phyloP scores from a whole-genome alignment of 2,329 filamentous ascomycete genomes.

The Colletotrichum sublineola region DNA sequence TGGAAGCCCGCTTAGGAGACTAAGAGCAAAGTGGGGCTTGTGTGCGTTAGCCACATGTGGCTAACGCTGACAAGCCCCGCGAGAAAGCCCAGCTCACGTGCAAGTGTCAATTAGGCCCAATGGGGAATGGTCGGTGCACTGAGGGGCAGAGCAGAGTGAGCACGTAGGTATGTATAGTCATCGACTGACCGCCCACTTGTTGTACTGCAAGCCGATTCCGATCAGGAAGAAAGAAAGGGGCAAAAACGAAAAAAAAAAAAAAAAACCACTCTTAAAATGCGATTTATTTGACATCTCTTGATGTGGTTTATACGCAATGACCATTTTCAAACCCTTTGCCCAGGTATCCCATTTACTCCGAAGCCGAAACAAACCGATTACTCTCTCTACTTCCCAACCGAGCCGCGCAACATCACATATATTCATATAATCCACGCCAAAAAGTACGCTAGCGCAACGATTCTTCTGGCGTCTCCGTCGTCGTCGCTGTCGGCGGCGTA shows the following conservation, averaged over 20 bases:
- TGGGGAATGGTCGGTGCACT: not conserved
- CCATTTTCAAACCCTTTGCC: not conserved
- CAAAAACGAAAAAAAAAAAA: not conserved
- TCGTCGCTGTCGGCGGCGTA: constrained; percentile 58
- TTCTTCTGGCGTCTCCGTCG: constrained; percentile 45
- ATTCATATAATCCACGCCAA: too few relatives aligned
- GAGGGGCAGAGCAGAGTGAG: not conserved
- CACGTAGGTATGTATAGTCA: too few relatives aligned
- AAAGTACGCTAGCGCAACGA: not conserved
- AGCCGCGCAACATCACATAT: constrained; percentile 19
- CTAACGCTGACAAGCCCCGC: constrained; percentile 12
- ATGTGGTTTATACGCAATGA: not conserved
- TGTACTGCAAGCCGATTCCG: too few relatives aligned
- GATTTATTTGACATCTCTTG: not conserved
- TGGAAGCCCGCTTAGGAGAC: constrained; percentile 53
- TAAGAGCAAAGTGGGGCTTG: constrained; percentile 49
- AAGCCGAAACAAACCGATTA: constrained; percentile 23
- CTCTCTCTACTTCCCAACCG: not conserved
- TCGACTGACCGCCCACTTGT: not conserved
- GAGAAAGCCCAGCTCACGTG: constrained; percentile 31
- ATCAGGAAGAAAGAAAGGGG: too few relatives aligned
- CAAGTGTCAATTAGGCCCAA: not conserved
- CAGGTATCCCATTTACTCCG: constrained; percentile 41
- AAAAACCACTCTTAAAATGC: not conserved
- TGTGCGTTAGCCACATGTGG: constrained; percentile 28